A percentile compares a stretch with the other conserved stretches of the same genome.
Conservation (phyloP, 164 flowering plant genomes). For the Aristolochia fimbriata region DNA sequence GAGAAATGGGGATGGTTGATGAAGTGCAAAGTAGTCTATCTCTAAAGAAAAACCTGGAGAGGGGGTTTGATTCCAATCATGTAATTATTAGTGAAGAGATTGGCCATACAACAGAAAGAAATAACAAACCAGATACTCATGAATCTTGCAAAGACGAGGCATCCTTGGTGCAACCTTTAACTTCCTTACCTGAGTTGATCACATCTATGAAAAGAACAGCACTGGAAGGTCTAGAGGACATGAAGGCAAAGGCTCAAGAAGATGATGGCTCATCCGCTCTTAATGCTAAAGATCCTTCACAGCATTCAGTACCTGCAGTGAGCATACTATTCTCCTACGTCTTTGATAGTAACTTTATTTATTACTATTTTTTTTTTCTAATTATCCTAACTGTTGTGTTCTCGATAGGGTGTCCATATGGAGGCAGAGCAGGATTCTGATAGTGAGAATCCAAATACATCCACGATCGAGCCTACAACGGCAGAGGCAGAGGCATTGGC, state of each 20-base stretch:
- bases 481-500: conserved; percentile 94
- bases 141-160: conserved; percentile 21
- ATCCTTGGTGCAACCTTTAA: conserved; percentile 25
- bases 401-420: conserved; percentile 33
- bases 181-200: conserved; percentile 62
- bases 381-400: not conserved
- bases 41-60: conserved; percentile 9
- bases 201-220: conserved; percentile 60
- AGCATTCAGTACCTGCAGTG: conserved; percentile 37
- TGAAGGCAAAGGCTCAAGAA: conserved; percentile 36
- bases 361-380: not conserved
- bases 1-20: conserved; percentile 11
- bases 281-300: conserved; percentile 21
- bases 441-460: conserved; percentile 32
- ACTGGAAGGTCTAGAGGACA: conserved; percentile 47
- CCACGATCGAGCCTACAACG: conserved; percentile 81
- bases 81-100: conserved; percentile 14
- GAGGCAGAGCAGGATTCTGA: conserved; percentile 54
- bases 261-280: conserved; percentile 10
- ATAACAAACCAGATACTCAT: conserved; percentile 12
- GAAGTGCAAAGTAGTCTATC: conserved; percentile 11
- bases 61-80: conserved; percentile 14
- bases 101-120: conserved; percentile 14
- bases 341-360: not conserved
- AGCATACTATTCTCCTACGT: conserved; percentile 7